Evolutionary conservation across 352 stramenopile genomes (phyloP).

Genomic region (Plasmopara halstedii): DNA sequence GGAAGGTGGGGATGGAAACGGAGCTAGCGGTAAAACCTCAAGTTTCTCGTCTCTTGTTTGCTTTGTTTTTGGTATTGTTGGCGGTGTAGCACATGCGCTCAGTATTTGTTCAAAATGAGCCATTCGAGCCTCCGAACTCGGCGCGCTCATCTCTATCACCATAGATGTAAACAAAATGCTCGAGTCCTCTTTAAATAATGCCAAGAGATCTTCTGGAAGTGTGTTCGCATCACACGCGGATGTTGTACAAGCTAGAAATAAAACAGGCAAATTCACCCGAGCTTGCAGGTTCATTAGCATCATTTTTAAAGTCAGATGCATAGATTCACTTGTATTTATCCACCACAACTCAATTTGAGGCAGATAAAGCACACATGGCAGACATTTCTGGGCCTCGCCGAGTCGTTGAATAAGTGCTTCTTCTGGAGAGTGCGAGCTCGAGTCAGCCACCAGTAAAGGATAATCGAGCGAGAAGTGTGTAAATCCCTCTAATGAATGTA

Average conservation of each 20-base stretch:
- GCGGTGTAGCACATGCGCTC: conserved; percentile 40
- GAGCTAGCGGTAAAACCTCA: conserved; percentile 53
- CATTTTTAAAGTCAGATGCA: conserved; percentile 74
- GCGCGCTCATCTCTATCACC: conserved; percentile 30
- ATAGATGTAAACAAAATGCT: conserved; percentile 38
- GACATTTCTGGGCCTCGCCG: conserved; percentile 62
- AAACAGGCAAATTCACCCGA: conserved; percentile 54
- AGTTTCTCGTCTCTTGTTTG: conserved; percentile 26
- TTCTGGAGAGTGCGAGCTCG: conserved; percentile 52
- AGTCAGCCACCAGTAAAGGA: conserved; percentile 61
- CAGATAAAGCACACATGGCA: conserved; percentile 75
- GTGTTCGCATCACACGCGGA: conserved; percentile 14
- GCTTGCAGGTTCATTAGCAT: conserved; percentile 71
- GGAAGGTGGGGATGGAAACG: conserved; percentile 24
- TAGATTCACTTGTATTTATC: conserved; percentile 60
- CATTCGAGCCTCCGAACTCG: conserved; percentile 21
- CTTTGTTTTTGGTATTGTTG: conserved; percentile 12
- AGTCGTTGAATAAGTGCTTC: conserved; percentile 74
- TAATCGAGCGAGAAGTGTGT: conserved; percentile 79
- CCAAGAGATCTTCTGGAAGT: conserved; percentile 43
- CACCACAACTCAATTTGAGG: conserved; percentile 74
- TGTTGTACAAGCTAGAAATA: conserved; percentile 72
- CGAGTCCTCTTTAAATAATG: conserved; percentile 47
- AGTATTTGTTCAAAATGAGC: conserved; percentile 66
- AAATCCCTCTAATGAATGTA: conserved; percentile 70